Percentiles rank a stretch among this genome's conserved stretches.
Conservation (phyloP, 2,329 filamentous ascomycete genomes). For the Botrytis squamosa region DNA sequence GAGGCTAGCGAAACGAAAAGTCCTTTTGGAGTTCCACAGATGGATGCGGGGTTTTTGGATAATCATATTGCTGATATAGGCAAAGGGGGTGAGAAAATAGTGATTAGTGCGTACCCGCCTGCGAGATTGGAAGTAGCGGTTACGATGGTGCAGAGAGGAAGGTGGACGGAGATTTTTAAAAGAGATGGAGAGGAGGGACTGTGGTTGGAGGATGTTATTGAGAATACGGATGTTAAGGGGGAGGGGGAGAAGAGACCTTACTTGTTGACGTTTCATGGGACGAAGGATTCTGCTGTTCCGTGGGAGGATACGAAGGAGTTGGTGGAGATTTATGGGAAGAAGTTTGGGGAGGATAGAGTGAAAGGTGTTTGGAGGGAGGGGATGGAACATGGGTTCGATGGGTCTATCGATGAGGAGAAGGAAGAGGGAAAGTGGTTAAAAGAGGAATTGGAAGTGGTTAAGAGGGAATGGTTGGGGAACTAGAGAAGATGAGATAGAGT, state of each 20-base stretch:
- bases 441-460: not conserved
- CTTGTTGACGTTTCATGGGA: conserved; percentile 5
- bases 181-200: not conserved
- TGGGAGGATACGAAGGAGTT: not conserved
- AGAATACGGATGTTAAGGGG: too few relatives aligned
- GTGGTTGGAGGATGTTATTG: conserved; percentile 11
- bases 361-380: not conserved
- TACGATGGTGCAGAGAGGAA: conserved; percentile 9
- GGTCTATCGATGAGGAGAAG: not conserved
- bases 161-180: not conserved
- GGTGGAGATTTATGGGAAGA: not conserved
- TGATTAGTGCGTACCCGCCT: not conserved
- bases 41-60: not conserved
- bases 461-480: not conserved
- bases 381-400: conserved; percentile 12
- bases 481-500: not conserved
- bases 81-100: not conserved
- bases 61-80: not conserved
- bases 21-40: not conserved
- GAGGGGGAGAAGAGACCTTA: not conserved
- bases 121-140: not conserved
- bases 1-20: not conserved
- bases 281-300: not conserved
- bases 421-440: not conserved
- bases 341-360: not conserved